phyloP scores from a whole-genome alignment of 2,329 filamentous ascomycete genomes.

The Ceratocystis destructans region DNA sequence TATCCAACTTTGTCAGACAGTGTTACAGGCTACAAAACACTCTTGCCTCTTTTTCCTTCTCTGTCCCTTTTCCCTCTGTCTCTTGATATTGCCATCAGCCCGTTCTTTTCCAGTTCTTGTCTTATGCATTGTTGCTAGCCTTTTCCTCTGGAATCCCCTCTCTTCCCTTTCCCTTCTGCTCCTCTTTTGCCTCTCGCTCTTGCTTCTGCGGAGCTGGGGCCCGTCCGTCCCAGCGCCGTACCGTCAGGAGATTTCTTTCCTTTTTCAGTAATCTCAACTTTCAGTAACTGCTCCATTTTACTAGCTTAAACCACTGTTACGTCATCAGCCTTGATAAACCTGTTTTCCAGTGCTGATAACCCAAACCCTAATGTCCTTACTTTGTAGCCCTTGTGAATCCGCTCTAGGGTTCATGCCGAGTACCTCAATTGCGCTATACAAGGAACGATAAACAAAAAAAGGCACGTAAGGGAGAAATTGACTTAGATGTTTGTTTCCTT shows the following conservation, averaged over 20 bases:
- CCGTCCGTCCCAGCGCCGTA: neutral
- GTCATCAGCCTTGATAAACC: neutral
- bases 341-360: neutral
- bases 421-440: neutral
- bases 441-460: neutral
- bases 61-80: neutral
- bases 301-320: too few species aligned
- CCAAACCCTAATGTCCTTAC: neutral
- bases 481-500: neutral
- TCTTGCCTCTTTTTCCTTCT: slow-evolving; percentile 5
- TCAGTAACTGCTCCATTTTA: neutral
- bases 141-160: neutral
- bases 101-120: neutral
- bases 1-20: neutral
- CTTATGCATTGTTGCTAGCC: neutral
- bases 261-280: neutral
- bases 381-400: neutral
- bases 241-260: neutral
- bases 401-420: neutral
- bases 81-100: neutral
- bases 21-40: neutral
- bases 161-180: neutral
- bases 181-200: neutral
- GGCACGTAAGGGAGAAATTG: neutral
- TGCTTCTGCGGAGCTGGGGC: neutral